phyloP scores from a whole-genome alignment of 2,329 filamentous ascomycete species.

The Diplocarpon rosae region DNA sequence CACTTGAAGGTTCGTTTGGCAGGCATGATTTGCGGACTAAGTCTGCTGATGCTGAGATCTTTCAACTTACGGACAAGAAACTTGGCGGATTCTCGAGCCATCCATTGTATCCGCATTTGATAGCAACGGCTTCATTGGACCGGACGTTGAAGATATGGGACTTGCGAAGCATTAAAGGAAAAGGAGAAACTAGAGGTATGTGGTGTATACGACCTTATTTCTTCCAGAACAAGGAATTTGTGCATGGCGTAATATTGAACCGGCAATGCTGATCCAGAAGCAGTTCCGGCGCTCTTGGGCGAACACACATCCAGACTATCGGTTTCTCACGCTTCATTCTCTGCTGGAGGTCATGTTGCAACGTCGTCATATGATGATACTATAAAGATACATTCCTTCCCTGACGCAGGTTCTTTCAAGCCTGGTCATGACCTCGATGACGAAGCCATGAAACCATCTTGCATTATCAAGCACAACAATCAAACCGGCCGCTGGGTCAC shows the following conservation, averaged over 20 bases:
- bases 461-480: conserved; percentile 75
- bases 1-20: conserved; percentile 69
- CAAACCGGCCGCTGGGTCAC: conserved; percentile 94
- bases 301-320: conserved; percentile 75
- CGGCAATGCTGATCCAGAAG: too few species aligned
- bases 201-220: too few species aligned
- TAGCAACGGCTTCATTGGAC: conserved; percentile 85
- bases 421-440: conserved; percentile 46
- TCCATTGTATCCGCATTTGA: conserved; percentile 66
- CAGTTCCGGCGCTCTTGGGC: conserved; percentile 57
- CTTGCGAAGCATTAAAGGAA: conserved; percentile 62
- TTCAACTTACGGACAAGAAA: conserved; percentile 78
- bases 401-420: conserved; percentile 47
- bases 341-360: conserved; percentile 70
- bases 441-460: conserved; percentile 55
- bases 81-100: conserved; percentile 89
- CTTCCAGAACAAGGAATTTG: too few species aligned
- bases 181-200: conserved; percentile 37
- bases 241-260: conserved; percentile 7
- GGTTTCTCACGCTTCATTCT: conserved; percentile 89
- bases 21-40: conserved; percentile 62
- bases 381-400: conserved; percentile 81
- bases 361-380: conserved; percentile 94
- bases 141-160: conserved; percentile 90
- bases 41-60: conserved; percentile 49